Conservation (phyloP, 176 grass and related monocot species). For the Oryza officinalis region DNA sequence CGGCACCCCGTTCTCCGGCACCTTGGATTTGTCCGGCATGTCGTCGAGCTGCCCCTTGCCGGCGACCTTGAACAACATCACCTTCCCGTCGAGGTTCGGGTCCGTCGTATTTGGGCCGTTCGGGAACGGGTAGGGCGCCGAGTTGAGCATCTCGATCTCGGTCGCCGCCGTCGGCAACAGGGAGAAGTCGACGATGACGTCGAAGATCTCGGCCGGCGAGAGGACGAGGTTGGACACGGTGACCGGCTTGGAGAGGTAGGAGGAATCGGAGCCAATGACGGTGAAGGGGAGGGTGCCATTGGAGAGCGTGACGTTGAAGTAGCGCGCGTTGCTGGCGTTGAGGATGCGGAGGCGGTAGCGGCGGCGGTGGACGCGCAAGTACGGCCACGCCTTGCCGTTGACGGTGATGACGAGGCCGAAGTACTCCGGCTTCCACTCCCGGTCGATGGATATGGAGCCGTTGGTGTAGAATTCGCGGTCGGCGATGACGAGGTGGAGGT, state of each 20-base stretch:
- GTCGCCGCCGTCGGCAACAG: background rate
- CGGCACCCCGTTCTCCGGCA: slow-evolving; percentile 24
- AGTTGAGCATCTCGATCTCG: slow-evolving; percentile 38
- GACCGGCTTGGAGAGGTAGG: slow-evolving; percentile 60
- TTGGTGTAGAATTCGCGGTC: slow-evolving; percentile 48
- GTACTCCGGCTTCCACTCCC: slow-evolving; percentile 68
- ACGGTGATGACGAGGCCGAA: slow-evolving; percentile 51
- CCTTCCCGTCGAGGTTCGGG: slow-evolving; percentile 32
- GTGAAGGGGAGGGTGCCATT: slow-evolving; percentile 36
- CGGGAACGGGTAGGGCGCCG: slow-evolving; percentile 43
- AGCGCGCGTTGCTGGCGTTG: slow-evolving; percentile 82
- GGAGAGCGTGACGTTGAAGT: slow-evolving; percentile 57
- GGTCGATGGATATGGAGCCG: slow-evolving; percentile 45
- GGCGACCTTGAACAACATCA: slow-evolving; percentile 39
- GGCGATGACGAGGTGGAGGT: slow-evolving; percentile 45
- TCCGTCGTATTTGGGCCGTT: background rate
- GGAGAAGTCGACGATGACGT: slow-evolving; percentile 47
- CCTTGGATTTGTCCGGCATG: slow-evolving; percentile 22
- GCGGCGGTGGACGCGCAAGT: slow-evolving; percentile 40
- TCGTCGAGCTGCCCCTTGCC: slow-evolving; percentile 25
- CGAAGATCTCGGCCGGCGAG: slow-evolving; percentile 53
- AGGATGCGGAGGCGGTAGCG: slow-evolving; percentile 70
- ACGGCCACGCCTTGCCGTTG: slow-evolving; percentile 69
- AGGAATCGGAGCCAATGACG: slow-evolving; percentile 59
- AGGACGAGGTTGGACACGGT: slow-evolving; percentile 45